These are phyloP conservation scores for Elsinoe ampelina DNA, from an alignment of 2,329 filamentous ascomycete genomes.

Conservation along the genomic window DNA sequence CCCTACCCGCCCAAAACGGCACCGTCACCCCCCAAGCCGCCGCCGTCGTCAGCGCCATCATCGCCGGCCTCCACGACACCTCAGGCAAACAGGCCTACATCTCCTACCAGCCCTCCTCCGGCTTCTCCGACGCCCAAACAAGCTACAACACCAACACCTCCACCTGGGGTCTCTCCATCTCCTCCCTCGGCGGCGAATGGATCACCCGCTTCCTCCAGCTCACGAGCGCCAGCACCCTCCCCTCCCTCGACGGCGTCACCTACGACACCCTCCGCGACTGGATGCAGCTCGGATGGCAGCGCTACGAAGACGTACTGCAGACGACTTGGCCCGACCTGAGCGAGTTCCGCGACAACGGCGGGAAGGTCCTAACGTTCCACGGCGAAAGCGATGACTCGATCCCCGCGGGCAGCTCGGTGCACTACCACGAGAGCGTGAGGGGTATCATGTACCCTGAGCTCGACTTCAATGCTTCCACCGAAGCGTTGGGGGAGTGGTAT, in stretches of 20 bases:
- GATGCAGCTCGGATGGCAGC: conserved; percentile 42
- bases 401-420: conserved; percentile 45
- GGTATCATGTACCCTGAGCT: conserved; percentile 40
- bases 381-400: conserved; percentile 47
- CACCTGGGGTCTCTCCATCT: conserved; percentile 28
- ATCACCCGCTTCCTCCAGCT: conserved; percentile 37
- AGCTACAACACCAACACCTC: conserved; percentile 28
- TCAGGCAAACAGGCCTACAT: conserved; percentile 34
- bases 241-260: conserved; percentile 39
- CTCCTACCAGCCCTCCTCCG: conserved; percentile 27
- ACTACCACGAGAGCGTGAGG: conserved; percentile 48
- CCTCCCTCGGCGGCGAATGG: conserved; percentile 31
- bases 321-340: conserved; percentile 47
- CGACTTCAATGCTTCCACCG: conserved; percentile 30
- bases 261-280: conserved; percentile 49
- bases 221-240: conserved; percentile 33
- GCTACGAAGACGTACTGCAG: conserved; percentile 44
- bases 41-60: conserved; percentile 28
- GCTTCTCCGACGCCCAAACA: conserved; percentile 29
- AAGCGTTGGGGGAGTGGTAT: conserved; percentile 45
- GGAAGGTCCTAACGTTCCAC: conserved; percentile 51
- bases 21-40: conserved; percentile 27
- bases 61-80: conserved; percentile 33
- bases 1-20: conserved; percentile 25
- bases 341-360: conserved; percentile 40